phyloP scores from a whole-genome alignment of 1,284 basidiomycete genomes.

The Boletellus sp. region DNA sequence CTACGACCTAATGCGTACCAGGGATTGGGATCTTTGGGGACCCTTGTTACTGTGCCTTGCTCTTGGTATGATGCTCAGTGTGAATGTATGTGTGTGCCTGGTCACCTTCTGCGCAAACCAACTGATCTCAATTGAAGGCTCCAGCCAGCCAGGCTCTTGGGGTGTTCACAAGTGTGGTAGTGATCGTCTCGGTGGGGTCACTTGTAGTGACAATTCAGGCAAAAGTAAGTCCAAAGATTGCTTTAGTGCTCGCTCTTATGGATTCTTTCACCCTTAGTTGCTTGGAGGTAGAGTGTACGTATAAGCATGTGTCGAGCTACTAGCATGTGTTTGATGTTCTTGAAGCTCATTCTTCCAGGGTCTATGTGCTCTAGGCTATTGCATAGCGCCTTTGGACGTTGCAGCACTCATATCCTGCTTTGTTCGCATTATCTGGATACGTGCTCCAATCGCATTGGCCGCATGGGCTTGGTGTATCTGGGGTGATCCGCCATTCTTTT shows the following conservation, averaged over 20 bases:
- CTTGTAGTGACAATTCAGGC: conserved; percentile 90
- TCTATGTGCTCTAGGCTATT: conserved; percentile 88
- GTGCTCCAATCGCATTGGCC: conserved; percentile 77
- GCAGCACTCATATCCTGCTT: conserved; percentile 87
- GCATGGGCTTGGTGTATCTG: conserved; percentile 95
- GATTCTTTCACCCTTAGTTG: conserved; percentile 44
- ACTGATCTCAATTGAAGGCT: conserved; percentile 50
- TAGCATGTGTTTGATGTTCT: neutral
- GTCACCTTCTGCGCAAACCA: neutral
- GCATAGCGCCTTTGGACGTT: conserved; percentile 84
- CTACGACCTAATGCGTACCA: conserved; percentile 29
- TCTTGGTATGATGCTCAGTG: conserved; percentile 83
- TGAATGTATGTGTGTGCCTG: conserved; percentile 61
- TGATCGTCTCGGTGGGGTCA: conserved; percentile 86
- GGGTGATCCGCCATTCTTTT: conserved; percentile 54
- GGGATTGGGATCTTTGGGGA: conserved; percentile 97
- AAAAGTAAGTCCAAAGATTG: conserved; percentile 49
- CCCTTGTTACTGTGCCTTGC: conserved; percentile 83
- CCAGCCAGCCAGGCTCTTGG: conserved; percentile 79
- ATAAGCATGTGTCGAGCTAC: neutral
- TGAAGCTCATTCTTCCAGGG: conserved; percentile 94
- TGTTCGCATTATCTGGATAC: conserved; percentile 80
- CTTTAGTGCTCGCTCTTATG: neutral
- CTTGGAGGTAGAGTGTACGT: conserved; percentile 91
- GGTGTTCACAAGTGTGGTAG: conserved; percentile 89